These are phyloP conservation scores for Apiotrichum akiyoshidainum DNA, from an alignment of 1,284 basidiomycete genomes.

Conservation along the genomic window DNA sequence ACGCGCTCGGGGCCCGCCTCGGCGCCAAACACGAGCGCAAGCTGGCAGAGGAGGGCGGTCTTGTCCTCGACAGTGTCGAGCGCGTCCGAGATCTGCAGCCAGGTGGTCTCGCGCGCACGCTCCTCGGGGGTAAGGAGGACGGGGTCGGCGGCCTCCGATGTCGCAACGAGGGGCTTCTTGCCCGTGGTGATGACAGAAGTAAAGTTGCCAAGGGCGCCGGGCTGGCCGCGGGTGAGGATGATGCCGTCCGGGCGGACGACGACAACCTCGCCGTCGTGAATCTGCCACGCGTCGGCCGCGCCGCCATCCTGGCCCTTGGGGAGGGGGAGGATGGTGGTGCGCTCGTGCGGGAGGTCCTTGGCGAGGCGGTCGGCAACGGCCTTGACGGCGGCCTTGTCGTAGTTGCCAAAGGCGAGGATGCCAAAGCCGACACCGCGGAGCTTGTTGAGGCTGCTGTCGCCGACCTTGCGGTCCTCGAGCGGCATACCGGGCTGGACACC, in stretches of 20 bases:
- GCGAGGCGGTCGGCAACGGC: constrained; percentile 1
- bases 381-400: constrained; percentile 2
- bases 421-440: constrained; percentile 18
- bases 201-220: constrained; percentile 2
- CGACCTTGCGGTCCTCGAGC: constrained; percentile 18
- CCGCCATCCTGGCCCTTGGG: constrained; percentile 12
- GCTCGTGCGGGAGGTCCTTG: constrained; percentile 16
- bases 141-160: constrained; percentile 7
- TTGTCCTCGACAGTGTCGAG: constrained; percentile 14
- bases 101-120: constrained; percentile 13
- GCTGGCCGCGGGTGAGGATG: constrained; percentile 15
- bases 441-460: constrained; percentile 7
- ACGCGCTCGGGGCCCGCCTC: constrained; percentile 14
- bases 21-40: constrained; percentile 19
- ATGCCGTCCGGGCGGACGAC: constrained; percentile 22
- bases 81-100: constrained; percentile 17
- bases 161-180: neutral
- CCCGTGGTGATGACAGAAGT: constrained; percentile 6
- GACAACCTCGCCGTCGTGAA: constrained; percentile 13
- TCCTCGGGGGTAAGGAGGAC: constrained; percentile 13
- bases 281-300: constrained; percentile 6
- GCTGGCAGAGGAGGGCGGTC: constrained; percentile 13
- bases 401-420: constrained; percentile 11
- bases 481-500: constrained; percentile 17
- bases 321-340: constrained; percentile 7